A percentile compares a stretch with the other conserved stretches of the same genome.
Conservation (phyloP, 1,284 basidiomycete genomes). For the Rhodotorula sp. region DNA sequence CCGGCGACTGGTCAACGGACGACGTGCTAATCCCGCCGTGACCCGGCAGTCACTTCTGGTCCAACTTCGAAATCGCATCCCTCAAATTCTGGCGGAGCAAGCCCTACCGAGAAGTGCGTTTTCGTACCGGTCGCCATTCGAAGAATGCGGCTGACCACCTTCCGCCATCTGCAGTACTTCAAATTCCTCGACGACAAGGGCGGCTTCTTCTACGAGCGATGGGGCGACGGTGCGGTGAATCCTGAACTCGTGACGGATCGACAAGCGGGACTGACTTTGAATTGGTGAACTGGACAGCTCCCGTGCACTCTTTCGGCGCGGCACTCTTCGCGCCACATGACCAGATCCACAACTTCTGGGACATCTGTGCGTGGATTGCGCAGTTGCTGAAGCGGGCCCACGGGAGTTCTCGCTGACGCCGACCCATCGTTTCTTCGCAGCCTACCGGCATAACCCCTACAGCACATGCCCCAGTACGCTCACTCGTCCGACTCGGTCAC, state of each 20-base stretch:
- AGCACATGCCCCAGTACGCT: constrained; percentile 3
- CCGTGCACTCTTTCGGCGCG: constrained; percentile 73
- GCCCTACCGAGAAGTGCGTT: constrained; percentile 62
- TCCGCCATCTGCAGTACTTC: constrained; percentile 59
- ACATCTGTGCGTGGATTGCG: constrained; percentile 49
- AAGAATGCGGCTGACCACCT: background rate
- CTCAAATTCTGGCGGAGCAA: constrained; percentile 75
- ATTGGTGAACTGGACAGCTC: constrained; percentile 55
- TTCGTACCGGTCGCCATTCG: background rate
- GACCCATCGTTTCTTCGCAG: background rate
- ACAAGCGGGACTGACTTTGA: too few species aligned
- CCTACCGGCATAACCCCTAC: constrained; percentile 19
- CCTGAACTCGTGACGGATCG: too few species aligned
- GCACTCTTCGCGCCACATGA: constrained; percentile 68
- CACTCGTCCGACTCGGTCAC: too few species aligned
- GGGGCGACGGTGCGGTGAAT: constrained; percentile 63
- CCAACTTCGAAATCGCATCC: constrained; percentile 67
- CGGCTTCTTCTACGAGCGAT: constrained; percentile 76
- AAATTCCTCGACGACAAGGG: constrained; percentile 69
- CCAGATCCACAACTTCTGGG: constrained; percentile 72
- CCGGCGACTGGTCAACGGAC: background rate
- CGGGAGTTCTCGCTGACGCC: background rate
- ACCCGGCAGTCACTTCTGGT: constrained; percentile 56
- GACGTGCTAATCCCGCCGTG: background rate
- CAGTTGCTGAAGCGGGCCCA: constrained; percentile 48